Base-by-base conservation (phyloP, 805 yeast species). In the Pichia membranifaciens region DNA sequence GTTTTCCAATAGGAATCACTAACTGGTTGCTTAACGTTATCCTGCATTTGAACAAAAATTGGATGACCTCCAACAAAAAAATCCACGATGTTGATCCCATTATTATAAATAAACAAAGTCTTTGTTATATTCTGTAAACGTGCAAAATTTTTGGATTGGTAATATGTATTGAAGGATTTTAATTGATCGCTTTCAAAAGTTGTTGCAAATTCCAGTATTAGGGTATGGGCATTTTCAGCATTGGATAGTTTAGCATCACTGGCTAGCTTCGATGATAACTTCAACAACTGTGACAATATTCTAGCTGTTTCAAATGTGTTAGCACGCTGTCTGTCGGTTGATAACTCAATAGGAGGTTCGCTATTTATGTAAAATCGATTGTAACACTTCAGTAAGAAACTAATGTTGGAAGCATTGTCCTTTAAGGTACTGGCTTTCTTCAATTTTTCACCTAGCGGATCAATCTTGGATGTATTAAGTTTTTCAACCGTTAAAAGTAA, bases 61-160 rank as follows among this genome's bases (percentile, higher is more conserved):
- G 81, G 84, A 59, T 86, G 87, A 59, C 86, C 88, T 25, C 79
- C 81, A 37, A 90, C 85, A 66, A 87, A 91, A 42, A 83, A 80
- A 59, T 83, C 87, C 8, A 87, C 84, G 8, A 90, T 91, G 49
- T 84, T 81, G 10, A 78, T 73, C 12, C 96, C 96, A 17, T 88
- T 91, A 59, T 91, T 90, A 69, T 82, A 91, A 51, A 81, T 86
- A 45, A 81, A 76, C 43, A 90, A 70, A 16, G 89, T 77, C 43
- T 78, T 79, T 0, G 96, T 87, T 22, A 82, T 76, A 48, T 82
- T 88, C 57, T 78, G 81, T 84, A 93, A 81, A 45, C 77, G 78
- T n/a, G 71, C 70, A 55, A 79, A 76, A 55, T 87, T 83, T 51
- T 80, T 81, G 22, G 76, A 77, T 48, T 79, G 77, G 55, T 85